A percentile compares a stretch with the other conserved stretches of the same genome.
phyloP scores from a whole-genome alignment of 345 rosid genomes.

The Lepidium aucheri region DNA sequence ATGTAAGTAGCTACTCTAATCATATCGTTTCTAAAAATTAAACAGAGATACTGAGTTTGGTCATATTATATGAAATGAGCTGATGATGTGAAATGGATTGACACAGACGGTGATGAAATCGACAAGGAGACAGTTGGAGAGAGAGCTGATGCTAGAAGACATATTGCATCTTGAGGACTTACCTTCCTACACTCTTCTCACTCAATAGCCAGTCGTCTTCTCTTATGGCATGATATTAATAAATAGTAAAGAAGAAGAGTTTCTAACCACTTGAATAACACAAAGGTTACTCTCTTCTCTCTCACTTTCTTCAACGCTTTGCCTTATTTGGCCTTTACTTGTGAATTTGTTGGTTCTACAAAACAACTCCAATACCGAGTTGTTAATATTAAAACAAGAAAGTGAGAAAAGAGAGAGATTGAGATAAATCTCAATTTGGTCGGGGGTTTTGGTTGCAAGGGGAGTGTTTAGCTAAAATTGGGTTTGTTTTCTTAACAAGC shows the following conservation, averaged over 20 bases:
- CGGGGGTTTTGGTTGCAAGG: background rate
- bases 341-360: conserved; percentile 1
- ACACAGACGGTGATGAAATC: conserved; percentile 71
- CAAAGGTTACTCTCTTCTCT: conserved; percentile 10
- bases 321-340: background rate
- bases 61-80: background rate
- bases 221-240: background rate
- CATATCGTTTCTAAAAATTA: background rate
- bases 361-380: conserved; percentile 1
- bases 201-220: conserved; percentile 4
- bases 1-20: conserved; percentile 36
- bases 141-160: conserved; percentile 84
- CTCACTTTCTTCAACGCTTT: background rate
- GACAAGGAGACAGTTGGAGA: conserved; percentile 82
- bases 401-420: background rate
- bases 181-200: conserved; percentile 71
- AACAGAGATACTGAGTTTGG: background rate
- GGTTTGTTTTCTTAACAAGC: conserved; percentile 6
- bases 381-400: conserved; percentile 8
- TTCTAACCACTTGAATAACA: conserved; percentile 15
- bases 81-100: too few species aligned
- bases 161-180: conserved; percentile 64
- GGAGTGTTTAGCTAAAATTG: conserved; percentile 6
- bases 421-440: background rate
- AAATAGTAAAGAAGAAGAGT: conserved; percentile 10